Conservation (phyloP, 192 early-diverging fungal species). For the Irineochytrium annulatum region DNA sequence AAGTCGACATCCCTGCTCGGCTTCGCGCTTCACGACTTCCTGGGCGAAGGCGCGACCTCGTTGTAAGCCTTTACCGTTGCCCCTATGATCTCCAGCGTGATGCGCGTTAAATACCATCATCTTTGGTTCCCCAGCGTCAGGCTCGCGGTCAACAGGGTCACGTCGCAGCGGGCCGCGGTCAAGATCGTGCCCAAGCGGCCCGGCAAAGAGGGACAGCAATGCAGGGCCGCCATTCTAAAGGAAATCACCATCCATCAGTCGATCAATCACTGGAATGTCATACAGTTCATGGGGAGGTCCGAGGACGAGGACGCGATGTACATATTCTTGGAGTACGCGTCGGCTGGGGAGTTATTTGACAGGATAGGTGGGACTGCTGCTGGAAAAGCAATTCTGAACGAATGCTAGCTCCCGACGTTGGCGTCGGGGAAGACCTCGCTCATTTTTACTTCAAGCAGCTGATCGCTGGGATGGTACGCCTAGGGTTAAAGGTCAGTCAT, state of each 20-base stretch:
- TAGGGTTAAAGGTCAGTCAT: neutral
- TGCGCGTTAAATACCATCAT: too few species aligned
- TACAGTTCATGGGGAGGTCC: conserved; percentile 38
- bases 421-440: conserved; percentile 65
- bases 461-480: conserved; percentile 57
- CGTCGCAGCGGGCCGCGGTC: conserved; percentile 47
- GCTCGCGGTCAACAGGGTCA: conserved; percentile 42
- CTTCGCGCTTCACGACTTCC: conserved; percentile 24
- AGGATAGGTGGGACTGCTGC: conserved; percentile 47
- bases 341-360: conserved; percentile 69
- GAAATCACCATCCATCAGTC: conserved; percentile 51
- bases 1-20: neutral
- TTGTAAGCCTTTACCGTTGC: conserved; percentile 19
- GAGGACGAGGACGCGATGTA: conserved; percentile 53
- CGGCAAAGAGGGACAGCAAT: conserved; percentile 12
- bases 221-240: conserved; percentile 39
- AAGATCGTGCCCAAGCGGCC: conserved; percentile 54
- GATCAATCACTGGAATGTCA: conserved; percentile 57
- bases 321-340: conserved; percentile 64
- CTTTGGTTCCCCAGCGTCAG: conserved; percentile 40
- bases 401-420: conserved; percentile 54
- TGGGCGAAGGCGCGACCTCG: conserved; percentile 45
- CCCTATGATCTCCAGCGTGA: neutral
- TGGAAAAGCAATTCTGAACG: neutral
- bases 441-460: conserved; percentile 71